Evolutionary conservation across 1,139 yeast species (phyloP), one percentile per base, ranked within the genome.

Genomic region (Suhomyces wounanorum): DNA sequence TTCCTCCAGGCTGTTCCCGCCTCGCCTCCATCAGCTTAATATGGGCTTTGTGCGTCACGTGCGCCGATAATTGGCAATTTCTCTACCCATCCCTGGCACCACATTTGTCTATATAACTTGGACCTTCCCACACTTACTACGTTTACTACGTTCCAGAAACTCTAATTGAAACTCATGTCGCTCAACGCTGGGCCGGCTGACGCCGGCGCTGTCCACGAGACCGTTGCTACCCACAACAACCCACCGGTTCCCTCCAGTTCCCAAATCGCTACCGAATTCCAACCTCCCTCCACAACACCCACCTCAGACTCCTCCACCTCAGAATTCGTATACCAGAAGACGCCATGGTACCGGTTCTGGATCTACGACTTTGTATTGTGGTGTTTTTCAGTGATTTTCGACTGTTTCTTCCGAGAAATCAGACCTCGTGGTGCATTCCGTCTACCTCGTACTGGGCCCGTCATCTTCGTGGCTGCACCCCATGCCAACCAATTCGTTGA

Each of bases 401-500:
- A 77, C 59, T 74, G 79, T 53, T 94, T 94, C 73, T 94, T 94
- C 69, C 75, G 98, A 55, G 97, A 92, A 64, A 88, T 92, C 57
- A 78, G 92, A 53, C 87, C 97, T 3, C 78, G 99, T 54, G 97
- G 97, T 3, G 95, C 97, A 0, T 92, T 85, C 72, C 78, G 92
- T 50, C 81, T 94, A 51, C 98, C 99, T 3, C 77, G 81, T 40
- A 66, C 78, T 10, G 97, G 97, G 0, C 96, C 98, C 0, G 84
- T 91, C 21, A 91, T 94, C 51, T 89, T 94, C 64, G 98, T 94
- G 42, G 98, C 95, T 1, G 99, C 97, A 8, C 98, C 98, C 8
- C 99, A 92, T 72, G 96, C 97, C 35, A 94, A 92, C 68, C 99
- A 92, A 67, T 94, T 94, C 61, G 95, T 92, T 37, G 99, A 94